Evolutionary conservation across 352 stramenopile genomes (phyloP).

Genomic region (Discostella stelligera): DNA sequence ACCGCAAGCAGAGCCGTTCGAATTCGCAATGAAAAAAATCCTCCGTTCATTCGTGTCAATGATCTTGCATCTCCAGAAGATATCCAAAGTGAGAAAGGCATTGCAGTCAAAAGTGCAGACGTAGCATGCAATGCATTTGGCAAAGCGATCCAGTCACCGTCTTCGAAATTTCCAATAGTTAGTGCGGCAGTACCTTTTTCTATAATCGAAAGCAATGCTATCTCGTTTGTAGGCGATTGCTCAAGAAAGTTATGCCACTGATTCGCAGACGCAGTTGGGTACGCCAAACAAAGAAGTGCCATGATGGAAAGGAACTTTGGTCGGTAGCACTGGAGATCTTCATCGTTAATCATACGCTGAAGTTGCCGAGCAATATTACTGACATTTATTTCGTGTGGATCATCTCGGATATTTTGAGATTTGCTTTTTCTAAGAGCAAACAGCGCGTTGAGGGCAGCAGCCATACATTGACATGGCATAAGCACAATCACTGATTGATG

Average conservation of each 20-base stretch:
- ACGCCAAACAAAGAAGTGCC: constrained; percentile 26
- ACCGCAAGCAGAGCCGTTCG: constrained; percentile 18
- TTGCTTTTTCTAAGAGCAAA: constrained; percentile 30
- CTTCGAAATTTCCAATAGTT: constrained; percentile 5
- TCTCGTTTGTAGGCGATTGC: constrained; percentile 9
- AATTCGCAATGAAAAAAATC: constrained; percentile 37
- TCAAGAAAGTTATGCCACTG: constrained; percentile 53
- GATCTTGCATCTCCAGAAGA: constrained; percentile 19
- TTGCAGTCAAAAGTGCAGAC: constrained; percentile 27
- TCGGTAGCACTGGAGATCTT: constrained; percentile 7
- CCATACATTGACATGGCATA: constrained; percentile 29
- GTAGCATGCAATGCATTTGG: constrained; percentile 24
- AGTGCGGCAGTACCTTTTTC: constrained; percentile 25
- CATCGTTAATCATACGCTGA: constrained; percentile 26
- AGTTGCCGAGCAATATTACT: constrained; percentile 24
- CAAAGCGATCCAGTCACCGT: constrained; percentile 18
- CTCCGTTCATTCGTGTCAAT: constrained; percentile 14
- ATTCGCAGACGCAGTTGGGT: constrained; percentile 26
- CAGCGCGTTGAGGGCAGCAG: constrained; percentile 23
- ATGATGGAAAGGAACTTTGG: constrained; percentile 27
- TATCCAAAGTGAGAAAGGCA: constrained; percentile 43
- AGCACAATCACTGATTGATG: constrained; percentile 1
- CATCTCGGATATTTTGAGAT: constrained; percentile 5
- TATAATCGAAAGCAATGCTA: constrained; percentile 24
- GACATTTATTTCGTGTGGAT: constrained; percentile 31